A percentile compares a stretch with the other conserved stretches of the same genome.
Conservation (phyloP, 805 yeast species). For the Candida nonsorbophila region DNA sequence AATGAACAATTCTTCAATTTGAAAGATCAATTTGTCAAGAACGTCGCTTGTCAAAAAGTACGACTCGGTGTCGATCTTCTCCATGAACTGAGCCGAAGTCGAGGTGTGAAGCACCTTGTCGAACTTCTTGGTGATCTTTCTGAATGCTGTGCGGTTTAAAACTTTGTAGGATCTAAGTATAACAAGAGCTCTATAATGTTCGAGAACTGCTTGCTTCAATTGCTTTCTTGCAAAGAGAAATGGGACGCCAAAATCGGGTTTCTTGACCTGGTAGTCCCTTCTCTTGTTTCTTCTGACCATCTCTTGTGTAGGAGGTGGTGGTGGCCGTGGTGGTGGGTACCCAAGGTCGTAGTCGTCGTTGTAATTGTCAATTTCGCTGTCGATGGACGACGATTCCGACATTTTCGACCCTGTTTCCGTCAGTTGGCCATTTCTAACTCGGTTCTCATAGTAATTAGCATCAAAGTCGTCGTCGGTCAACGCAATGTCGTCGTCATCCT, state of each 20-base stretch:
- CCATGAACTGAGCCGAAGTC: conserved; percentile 46
- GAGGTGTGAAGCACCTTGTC: conserved; percentile 63
- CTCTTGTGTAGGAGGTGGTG: conserved; percentile 11
- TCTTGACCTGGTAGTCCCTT: conserved; percentile 44
- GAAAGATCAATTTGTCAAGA: conserved; percentile 56
- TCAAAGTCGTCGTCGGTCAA: conserved; percentile 15
- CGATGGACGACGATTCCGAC: too few species aligned
- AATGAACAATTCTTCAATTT: conserved; percentile 66
- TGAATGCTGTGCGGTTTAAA: conserved; percentile 80
- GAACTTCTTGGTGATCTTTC: conserved; percentile 85
- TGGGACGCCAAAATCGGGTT: conserved; percentile 41
- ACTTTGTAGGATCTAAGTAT: conserved; percentile 65
- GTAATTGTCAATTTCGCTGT: conserved; percentile 3
- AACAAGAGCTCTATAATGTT: conserved; percentile 69
- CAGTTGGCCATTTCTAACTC: conserved; percentile 28
- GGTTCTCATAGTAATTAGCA: conserved; percentile 30
- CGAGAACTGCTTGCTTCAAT: conserved; percentile 62
- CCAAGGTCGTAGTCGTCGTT: conserved; percentile 1
- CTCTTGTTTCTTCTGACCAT: conserved; percentile 20
- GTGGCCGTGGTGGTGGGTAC: background rate
- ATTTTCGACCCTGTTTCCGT: background rate
- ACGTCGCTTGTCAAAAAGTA: conserved; percentile 60
- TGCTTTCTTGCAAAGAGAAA: conserved; percentile 62
- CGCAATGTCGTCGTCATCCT: conserved; percentile 8
- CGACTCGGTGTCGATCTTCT: conserved; percentile 45